Conservation (phyloP, 73 alveolate species). For the Tetrahymena elliotti region DNA sequence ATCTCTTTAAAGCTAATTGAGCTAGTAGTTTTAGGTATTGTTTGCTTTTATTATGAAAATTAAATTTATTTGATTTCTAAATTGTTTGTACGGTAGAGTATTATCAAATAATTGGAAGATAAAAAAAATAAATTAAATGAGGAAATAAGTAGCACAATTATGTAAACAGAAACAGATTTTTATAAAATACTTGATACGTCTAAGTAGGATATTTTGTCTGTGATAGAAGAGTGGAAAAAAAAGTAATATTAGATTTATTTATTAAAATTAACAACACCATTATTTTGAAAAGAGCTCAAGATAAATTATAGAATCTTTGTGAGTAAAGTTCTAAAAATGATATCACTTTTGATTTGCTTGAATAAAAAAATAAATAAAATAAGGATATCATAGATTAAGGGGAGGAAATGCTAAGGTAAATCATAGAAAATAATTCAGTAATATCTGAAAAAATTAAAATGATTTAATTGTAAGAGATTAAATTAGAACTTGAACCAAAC, state of each 20-base stretch:
- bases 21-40: background rate
- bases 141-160: background rate
- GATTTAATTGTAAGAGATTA: background rate
- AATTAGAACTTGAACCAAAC: background rate
- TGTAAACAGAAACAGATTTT: background rate
- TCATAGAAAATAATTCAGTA: background rate
- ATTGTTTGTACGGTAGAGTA: background rate
- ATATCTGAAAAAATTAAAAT: background rate
- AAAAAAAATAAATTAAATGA: background rate
- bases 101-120: background rate
- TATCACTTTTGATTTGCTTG: background rate
- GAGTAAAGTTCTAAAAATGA: background rate
- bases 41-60: background rate
- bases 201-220: background rate
- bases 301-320: background rate
- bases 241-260: background rate
- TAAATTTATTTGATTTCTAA: background rate
- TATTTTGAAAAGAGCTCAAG: background rate
- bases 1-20: background rate
- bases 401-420: background rate
- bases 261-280: background rate
- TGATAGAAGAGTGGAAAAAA: background rate
- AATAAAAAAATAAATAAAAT: background rate
- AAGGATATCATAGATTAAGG: background rate
- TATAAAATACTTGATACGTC: background rate